A percentile compares a stretch with the other conserved stretches of the same genome.
These are phyloP conservation scores for Geotrichum europaeum DNA, from an alignment of 1,139 yeast species.

Conservation along the genomic window DNA sequence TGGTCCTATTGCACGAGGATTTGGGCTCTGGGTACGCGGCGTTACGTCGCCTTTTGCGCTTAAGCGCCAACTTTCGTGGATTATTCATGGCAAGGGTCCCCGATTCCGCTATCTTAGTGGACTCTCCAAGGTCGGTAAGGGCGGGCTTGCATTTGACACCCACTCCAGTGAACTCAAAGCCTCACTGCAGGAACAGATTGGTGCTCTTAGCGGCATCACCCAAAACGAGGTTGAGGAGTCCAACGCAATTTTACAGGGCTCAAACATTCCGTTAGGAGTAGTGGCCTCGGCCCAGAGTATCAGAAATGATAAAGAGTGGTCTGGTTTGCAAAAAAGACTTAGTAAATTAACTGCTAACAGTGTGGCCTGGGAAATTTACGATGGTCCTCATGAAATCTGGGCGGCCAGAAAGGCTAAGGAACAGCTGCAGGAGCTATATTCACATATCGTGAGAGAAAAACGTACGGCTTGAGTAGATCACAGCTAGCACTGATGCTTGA, in stretches of 20 bases:
- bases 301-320: slow-evolving; percentile 64
- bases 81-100: slow-evolving; percentile 46
- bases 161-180: slow-evolving; percentile 42
- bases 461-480: neutral
- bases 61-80: slow-evolving; percentile 42
- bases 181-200: slow-evolving; percentile 67
- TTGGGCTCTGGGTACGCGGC: slow-evolving; percentile 62
- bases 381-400: slow-evolving; percentile 66
- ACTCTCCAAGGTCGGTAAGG: slow-evolving; percentile 28
- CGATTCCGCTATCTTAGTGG: slow-evolving; percentile 48
- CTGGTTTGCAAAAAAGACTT: slow-evolving; percentile 75
- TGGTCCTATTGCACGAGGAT: slow-evolving; percentile 42
- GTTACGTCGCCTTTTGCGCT: slow-evolving; percentile 59
- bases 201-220: slow-evolving; percentile 56
- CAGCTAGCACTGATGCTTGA: neutral
- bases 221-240: slow-evolving; percentile 50
- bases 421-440: slow-evolving; percentile 25
- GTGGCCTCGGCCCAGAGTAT: slow-evolving; percentile 66
- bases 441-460: slow-evolving; percentile 6
- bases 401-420: slow-evolving; percentile 30
- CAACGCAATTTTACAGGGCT: slow-evolving; percentile 37
- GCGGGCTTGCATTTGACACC: slow-evolving; percentile 29
- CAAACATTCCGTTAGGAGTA: slow-evolving; percentile 53
- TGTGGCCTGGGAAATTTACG: slow-evolving; percentile 69
- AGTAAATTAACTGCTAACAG: slow-evolving; percentile 44